Percentiles rank a stretch among this genome's conserved stretches.
Evolutionary conservation across 2,329 filamentous ascomycete genomes (phyloP).

Genomic region (Monosporascus ibericus): DNA sequence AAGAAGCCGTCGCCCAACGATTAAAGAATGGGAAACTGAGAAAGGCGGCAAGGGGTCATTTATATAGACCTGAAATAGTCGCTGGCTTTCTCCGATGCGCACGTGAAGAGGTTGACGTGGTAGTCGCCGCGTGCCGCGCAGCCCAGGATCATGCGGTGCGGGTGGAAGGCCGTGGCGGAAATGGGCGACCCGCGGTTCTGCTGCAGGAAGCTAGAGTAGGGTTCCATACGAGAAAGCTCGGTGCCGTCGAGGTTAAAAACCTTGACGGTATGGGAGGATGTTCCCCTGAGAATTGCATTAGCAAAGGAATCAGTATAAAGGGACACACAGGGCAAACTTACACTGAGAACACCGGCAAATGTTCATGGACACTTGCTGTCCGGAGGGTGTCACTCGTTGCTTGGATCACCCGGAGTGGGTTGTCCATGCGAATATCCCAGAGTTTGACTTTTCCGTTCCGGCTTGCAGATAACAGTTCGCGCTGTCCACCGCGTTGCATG

Average conservation of each 20-base stretch:
- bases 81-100: slow-evolving; percentile 43
- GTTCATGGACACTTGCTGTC: slow-evolving; percentile 89
- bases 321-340: slow-evolving; percentile 43
- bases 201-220: slow-evolving; percentile 82
- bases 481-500: slow-evolving; percentile 89
- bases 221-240: slow-evolving; percentile 77
- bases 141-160: slow-evolving; percentile 85
- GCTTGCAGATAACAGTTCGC: slow-evolving; percentile 85
- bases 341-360: slow-evolving; percentile 92
- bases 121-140: slow-evolving; percentile 82
- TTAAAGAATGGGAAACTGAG: no score
- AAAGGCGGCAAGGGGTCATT: not conserved
- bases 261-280: slow-evolving; percentile 80
- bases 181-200: slow-evolving; percentile 78
- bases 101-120: slow-evolving; percentile 83
- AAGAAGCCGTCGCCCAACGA: no score
- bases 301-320: slow-evolving; percentile 5
- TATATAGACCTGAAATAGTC: slow-evolving; percentile 18
- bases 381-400: slow-evolving; percentile 73
- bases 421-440: slow-evolving; percentile 91
- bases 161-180: slow-evolving; percentile 87
- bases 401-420: slow-evolving; percentile 65
- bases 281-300: slow-evolving; percentile 56
- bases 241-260: slow-evolving; percentile 84
- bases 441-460: slow-evolving; percentile 89